Conservation (phyloP, 2,329 filamentous ascomycete species). For the Xylaria sp. region DNA sequence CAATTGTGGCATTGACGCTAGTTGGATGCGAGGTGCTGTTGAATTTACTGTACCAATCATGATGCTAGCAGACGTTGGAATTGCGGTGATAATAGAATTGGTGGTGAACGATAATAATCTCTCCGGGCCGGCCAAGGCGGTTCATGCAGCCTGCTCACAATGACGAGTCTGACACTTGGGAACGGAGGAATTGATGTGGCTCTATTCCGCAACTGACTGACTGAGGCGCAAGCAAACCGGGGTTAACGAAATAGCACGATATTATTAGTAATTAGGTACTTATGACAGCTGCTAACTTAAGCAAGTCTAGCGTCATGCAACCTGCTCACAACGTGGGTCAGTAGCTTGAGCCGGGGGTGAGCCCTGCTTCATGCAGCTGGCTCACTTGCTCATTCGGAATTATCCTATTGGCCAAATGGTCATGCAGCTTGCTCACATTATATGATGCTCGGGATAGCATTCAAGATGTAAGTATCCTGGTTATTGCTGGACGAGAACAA, state of each 20-base stretch:
- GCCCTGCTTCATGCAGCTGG: slow-evolving; percentile 43
- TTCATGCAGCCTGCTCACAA: slow-evolving; percentile 43
- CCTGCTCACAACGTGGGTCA: slow-evolving; percentile 47
- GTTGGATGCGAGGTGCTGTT: slow-evolving; percentile 44
- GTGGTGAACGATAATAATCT: slow-evolving; percentile 21
- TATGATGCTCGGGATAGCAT: slow-evolving; percentile 37
- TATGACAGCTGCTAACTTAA: neutral
- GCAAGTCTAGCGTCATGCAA: slow-evolving; percentile 50
- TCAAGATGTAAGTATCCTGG: neutral
- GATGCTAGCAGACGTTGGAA: slow-evolving; percentile 32
- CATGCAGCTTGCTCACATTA: slow-evolving; percentile 45
- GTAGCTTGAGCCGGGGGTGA: neutral
- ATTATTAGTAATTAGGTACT: neutral
- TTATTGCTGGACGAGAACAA: neutral
- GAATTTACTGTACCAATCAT: slow-evolving; percentile 40
- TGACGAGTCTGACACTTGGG: slow-evolving; percentile 31
- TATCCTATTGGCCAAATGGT: slow-evolving; percentile 35
- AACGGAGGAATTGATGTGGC: slow-evolving; percentile 28
- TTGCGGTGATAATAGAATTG: slow-evolving; percentile 20
- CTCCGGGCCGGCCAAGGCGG: slow-evolving; percentile 10
- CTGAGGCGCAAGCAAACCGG: slow-evolving; percentile 31
- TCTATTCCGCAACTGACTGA: neutral
- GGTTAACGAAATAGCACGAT: slow-evolving; percentile 2
- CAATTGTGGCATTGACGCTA: slow-evolving; percentile 52
- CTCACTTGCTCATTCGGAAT: slow-evolving; percentile 40